Base-by-base conservation (phyloP, 176 grass and related monocot genomes). In the Juncus effusus region DNA sequence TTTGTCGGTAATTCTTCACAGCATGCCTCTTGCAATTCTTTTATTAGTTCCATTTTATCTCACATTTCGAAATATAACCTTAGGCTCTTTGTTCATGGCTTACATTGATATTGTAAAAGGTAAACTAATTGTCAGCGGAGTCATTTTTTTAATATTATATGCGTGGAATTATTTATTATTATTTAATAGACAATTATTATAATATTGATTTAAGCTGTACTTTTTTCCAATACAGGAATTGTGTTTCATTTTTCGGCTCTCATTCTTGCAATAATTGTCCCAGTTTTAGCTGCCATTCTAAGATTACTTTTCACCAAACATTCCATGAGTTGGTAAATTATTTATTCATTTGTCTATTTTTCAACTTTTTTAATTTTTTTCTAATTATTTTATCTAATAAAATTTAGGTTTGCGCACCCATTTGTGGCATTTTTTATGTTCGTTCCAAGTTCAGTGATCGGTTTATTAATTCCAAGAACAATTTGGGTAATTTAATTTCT, bases 371-470 rank as follows among this genome's bases (percentile, higher is more conserved):
- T 5, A 9, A 38, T 38, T 47, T 63, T 69, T 63, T 63, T 57
- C 38, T 47, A 64, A 73, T 40, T 38, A 42, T 58, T 50, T 5
- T 64, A 14, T 55, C 9, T 63, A 45, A 77, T 13, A 60, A 5
- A 36, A 64, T 86, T 54, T 80, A 92, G 93, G 93, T 97, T 97
- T 74, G 88, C 88, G 74, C 85, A 89, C 56, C 93, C 93, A 67
- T 91, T 75, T 79, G 83, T 91, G 82, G 93, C 80, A 47, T 92
- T 92, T 82, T 61, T 89, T 61, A 92, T 97, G 93, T 97, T 97
- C 79, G 82, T 97, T 37, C 93, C 93, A 61, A 50, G 85, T 65
- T 88, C 93, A 44, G 51, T 97, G 54, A 4, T 84, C 50, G 88
- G 93, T 66, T 62, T 97, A 63, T 80, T 97, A 59, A 41, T 97